Percentiles rank a stretch among this genome's conserved stretches.
Evolutionary conservation across 2,329 filamentous ascomycete species (phyloP).

Genomic region (Aspergillus sp.): DNA sequence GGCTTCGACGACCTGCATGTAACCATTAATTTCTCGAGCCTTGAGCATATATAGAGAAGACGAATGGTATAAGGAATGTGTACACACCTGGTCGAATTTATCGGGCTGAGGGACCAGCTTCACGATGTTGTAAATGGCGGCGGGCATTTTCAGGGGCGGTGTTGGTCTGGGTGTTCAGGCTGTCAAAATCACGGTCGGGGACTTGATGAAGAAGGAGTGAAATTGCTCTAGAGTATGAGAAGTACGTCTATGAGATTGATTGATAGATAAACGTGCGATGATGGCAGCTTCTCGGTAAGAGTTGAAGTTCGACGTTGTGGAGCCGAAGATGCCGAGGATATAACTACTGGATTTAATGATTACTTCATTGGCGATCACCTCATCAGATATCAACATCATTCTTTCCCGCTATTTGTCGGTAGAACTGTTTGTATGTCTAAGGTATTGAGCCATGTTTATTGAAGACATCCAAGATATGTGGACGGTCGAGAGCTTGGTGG

Average conservation of each 20-base stretch:
- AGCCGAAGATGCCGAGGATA: slow-evolving; percentile 11
- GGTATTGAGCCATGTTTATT: too few relatives aligned
- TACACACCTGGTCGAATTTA: slow-evolving; percentile 18
- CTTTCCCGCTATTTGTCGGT: too few relatives aligned
- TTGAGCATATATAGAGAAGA: background rate
- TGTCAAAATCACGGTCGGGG: too few relatives aligned
- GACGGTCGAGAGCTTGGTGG: too few relatives aligned
- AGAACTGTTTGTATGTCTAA: too few relatives aligned
- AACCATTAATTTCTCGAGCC: background rate
- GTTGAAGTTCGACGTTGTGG: background rate
- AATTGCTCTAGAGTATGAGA: background rate
- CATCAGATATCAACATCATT: too few relatives aligned
- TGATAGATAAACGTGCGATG: background rate
- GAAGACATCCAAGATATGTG: too few relatives aligned
- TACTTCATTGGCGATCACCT: too few relatives aligned
- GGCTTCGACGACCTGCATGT: slow-evolving; percentile 12
- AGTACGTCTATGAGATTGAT: background rate
- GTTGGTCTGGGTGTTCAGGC: background rate
- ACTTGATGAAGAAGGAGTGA: background rate
- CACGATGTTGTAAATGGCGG: slow-evolving; percentile 20
- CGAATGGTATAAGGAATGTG: background rate
- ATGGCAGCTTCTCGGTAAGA: background rate
- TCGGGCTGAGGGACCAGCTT: slow-evolving; percentile 21
- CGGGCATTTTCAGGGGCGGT: slow-evolving; percentile 4
- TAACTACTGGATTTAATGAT: background rate